These are phyloP conservation scores for Nitzschia palea DNA, from an alignment of 108 stramenopile genomes.

Conservation along the genomic window DNA sequence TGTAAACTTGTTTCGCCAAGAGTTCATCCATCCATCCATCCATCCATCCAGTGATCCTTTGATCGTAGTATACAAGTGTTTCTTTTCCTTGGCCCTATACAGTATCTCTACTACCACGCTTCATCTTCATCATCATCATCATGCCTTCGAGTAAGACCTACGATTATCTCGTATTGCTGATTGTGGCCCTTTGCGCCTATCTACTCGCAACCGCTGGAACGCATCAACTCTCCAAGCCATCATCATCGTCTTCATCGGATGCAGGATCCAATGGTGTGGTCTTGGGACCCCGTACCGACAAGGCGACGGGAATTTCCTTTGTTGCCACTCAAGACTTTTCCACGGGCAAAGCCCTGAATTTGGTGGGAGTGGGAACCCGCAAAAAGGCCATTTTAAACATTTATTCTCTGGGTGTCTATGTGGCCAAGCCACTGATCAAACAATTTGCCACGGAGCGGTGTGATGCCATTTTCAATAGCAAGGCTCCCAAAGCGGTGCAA, in stretches of 20 bases:
- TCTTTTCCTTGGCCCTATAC: too few relatives aligned
- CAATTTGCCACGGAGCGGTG: not conserved
- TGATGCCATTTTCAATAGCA: conserved; percentile 10
- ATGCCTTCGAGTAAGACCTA: conserved; percentile 20
- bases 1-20: too few relatives aligned
- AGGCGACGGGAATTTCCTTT: conserved; percentile 8
- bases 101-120: too few relatives aligned
- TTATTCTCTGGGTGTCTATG: conserved; percentile 31
- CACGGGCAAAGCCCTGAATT: not conserved
- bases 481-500: conserved; percentile 13
- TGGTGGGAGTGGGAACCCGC: conserved; percentile 31
- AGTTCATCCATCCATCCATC: too few relatives aligned
- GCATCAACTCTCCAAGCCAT: not conserved
- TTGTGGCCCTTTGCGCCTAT: conserved; percentile 7
- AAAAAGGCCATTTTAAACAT: conserved; percentile 41
- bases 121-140: too few relatives aligned
- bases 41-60: too few relatives aligned
- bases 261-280: conserved; percentile 1
- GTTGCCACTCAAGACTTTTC: not conserved
- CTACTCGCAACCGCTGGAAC: not conserved
- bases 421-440: conserved; percentile 1
- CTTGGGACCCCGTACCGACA: conserved; percentile 6
- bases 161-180: not conserved
- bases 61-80: too few relatives aligned
- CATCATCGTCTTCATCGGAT: not conserved